Evolutionary conservation across 176 grass and related monocot species (phyloP).

Genomic region (Lolium perenne): DNA sequence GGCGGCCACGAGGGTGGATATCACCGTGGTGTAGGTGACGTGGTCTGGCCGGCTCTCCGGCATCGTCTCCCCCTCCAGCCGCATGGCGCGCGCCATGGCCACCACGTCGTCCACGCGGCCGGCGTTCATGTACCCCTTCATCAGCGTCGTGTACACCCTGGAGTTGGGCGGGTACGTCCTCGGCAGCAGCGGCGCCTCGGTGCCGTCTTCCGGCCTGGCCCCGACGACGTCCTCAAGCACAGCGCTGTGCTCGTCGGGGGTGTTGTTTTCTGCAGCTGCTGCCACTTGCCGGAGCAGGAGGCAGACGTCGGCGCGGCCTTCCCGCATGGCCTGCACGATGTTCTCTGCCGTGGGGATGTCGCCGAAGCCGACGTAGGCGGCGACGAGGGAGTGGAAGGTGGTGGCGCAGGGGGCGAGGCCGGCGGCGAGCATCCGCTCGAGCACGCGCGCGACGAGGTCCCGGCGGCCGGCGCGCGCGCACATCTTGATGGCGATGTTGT

Average conservation of each 20-base stretch:
- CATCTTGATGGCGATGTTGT: conserved; percentile 91
- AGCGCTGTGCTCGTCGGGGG: conserved; percentile 48
- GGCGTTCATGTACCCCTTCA: conserved; percentile 96
- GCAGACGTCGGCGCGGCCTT: conserved; percentile 63
- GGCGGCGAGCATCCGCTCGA: conserved; percentile 47
- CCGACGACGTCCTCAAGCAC: conserved; percentile 66
- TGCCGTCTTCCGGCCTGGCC: neutral
- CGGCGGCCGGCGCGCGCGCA: conserved; percentile 65
- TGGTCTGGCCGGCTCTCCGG: conserved; percentile 76
- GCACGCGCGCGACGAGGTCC: conserved; percentile 63
- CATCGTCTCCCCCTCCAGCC: conserved; percentile 44
- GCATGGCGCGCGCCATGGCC: conserved; percentile 68
- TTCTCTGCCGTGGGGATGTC: conserved; percentile 66
- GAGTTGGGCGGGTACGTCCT: conserved; percentile 60
- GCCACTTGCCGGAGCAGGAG: conserved; percentile 46
- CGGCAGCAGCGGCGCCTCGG: conserved; percentile 45
- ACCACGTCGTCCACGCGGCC: conserved; percentile 81
- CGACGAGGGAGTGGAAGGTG: conserved; percentile 83
- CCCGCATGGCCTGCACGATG: conserved; percentile 89
- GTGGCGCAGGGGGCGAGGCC: conserved; percentile 62
- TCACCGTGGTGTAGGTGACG: conserved; percentile 78
- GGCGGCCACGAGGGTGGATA: conserved; percentile 62
- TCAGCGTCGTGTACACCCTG: conserved; percentile 87
- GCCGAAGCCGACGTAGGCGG: conserved; percentile 78
- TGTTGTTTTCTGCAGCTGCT: neutral